Conservation (phyloP, 495 filamentous ascomycete species). For the Pseudomonodictys pantanalensis region DNA sequence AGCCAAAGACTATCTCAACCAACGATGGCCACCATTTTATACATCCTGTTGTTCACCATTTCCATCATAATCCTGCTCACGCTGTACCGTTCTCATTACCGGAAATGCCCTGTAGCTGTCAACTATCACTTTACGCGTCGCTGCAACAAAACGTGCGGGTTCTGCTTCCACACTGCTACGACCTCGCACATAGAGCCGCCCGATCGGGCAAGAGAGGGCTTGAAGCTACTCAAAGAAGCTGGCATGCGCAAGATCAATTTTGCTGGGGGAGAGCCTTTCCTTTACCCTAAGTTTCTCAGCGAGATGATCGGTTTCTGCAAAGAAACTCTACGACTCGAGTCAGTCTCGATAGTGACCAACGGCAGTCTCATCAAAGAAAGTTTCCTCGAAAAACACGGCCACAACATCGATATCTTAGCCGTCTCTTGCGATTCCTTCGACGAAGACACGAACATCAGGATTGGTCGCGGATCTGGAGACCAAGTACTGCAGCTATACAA, state of each 20-base stretch:
- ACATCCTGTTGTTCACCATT: too few species aligned
- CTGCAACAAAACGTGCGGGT: constrained; percentile 53
- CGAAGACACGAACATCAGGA: constrained; percentile 3
- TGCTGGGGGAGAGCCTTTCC: constrained; percentile 59
- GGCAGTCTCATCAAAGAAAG: neutral
- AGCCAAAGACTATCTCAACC: too few species aligned
- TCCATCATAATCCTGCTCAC: too few species aligned
- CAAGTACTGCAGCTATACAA: constrained; percentile 5
- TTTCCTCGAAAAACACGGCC: constrained; percentile 3
- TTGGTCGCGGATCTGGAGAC: constrained; percentile 4
- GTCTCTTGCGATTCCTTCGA: constrained; percentile 12
- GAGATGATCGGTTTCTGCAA: constrained; percentile 53
- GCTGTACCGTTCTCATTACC: too few species aligned
- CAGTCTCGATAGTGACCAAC: neutral
- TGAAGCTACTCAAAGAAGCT: constrained; percentile 49
- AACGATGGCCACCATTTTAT: too few species aligned
- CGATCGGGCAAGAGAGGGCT: constrained; percentile 45
- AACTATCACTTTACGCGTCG: constrained; percentile 50
- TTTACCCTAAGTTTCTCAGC: constrained; percentile 49
- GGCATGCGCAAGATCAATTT: constrained; percentile 60
- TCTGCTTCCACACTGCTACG: constrained; percentile 58
- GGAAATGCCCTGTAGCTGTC: constrained; percentile 47
- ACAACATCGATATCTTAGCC: constrained; percentile 4
- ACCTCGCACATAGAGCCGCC: constrained; percentile 46
- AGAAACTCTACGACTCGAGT: constrained; percentile 47